Evolutionary conservation across 805 yeast genomes (phyloP), one percentile per base, ranked within the genome.

Genomic region (Kodamaea leandrae): DNA sequence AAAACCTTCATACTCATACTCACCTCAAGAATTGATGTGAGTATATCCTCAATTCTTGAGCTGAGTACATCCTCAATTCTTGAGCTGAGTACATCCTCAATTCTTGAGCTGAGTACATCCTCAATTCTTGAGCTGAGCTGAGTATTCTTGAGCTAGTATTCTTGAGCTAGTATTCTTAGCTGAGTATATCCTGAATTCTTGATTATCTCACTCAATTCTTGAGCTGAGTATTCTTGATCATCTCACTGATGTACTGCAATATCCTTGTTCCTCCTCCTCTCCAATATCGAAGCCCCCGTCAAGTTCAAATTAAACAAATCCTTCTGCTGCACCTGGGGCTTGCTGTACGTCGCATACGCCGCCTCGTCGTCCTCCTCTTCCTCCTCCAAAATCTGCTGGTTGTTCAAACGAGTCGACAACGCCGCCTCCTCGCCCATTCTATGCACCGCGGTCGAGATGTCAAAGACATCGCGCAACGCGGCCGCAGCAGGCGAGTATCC

Each of bases 401-500:
- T 46, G 32, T 49, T 43, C 41, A 43, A 18, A 20, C 49, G 42
- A 8, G 53, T 43, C 12, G 60, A 49, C 35, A 66, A 55, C 6
- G 75, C 71, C 6, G 72, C 69, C 50, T 83, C 90, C 55, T 81
- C 86, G 38, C 83, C 88, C 66, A 76, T 74, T 53, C 96, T 79
- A 56, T 86, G 91, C 13, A 87, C 88, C 4, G 95, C 95, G 37
- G 87, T 83, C 20, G 89, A 81, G 6, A 87, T 80, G 53, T 87
- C 95, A 60, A 87, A 87, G 9, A 90, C 95, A 53, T 87, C 96
- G 49, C 86, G 80, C 62, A 87, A 73, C 0, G 88, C 87, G 36
- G 81, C 83, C 1, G 89, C 88, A 2, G 86, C 88, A 4, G 89
- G 89, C 2, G 83, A 77, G 53, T 77, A 79, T 3, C 64, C 71